Evolutionary conservation across 140 eudicot genomes (phyloP), one percentile per base, ranked within the genome.

Genomic region (Flaveria floridana): DNA sequence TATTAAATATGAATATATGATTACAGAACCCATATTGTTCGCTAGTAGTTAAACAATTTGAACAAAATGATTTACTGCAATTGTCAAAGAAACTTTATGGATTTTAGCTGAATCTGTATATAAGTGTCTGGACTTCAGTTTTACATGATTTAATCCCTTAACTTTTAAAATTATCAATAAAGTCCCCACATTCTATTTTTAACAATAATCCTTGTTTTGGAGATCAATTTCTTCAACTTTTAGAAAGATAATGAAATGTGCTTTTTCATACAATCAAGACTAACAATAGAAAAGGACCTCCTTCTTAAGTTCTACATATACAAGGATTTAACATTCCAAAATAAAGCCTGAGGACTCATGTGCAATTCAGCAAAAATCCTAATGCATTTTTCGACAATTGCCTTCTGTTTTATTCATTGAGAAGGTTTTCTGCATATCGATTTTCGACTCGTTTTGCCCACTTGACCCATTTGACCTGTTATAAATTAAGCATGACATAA

Each of bases 401-500:
- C 58, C 21, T n/a, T 51, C 4, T 51, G 58, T 51, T 15, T 51
- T 62, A 28, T 59, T 26, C 66, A 23, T 59, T 21, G 14, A 20
- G 42, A 19, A 41, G 25, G 58, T 41, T 30, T 28, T 30, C 55
- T 28, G 8, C 12, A 30, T 19, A 21, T 59, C 2, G 44, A 41
- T 19, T 57, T 56, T 57, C 6, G 44, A 73, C 76, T 30, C 7
- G 11, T 69, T 51, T 70, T 51, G 11, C 48, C 10, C 16, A 11
- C 39, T 55, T 23, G 1, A 59, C 58, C 59, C 57, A 10, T 63
- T 47, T 63, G 20, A 23, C 15, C 13, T 11, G 18, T 59, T 73
- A 37, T 18, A 21, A 18, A 23, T 73, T 59, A 58, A 23, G 25
- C 26, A 61, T 73, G 20, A 74, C 78, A 46, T 39, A 25, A 62